Conservation (phyloP, 225 moss, liverwort and hornwort genomes). For the Asterella californica region DNA sequence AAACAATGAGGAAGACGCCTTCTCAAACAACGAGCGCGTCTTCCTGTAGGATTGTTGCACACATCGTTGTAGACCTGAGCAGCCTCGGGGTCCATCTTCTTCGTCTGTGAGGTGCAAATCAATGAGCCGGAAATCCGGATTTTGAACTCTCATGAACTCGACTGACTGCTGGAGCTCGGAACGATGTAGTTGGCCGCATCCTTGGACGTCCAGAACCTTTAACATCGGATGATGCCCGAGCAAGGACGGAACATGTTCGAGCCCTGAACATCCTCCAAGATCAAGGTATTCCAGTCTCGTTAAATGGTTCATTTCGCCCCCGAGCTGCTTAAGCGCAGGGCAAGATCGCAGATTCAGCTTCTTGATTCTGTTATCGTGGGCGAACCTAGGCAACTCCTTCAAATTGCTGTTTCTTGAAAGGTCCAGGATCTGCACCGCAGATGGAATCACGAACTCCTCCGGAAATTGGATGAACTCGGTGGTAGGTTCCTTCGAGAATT, state of each 20-base stretch:
- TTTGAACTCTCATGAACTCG: neutral
- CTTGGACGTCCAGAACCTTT: neutral
- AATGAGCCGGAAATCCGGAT: neutral
- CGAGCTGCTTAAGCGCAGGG: neutral
- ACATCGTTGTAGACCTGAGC: neutral
- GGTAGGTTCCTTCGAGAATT: too few species aligned
- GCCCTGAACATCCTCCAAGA: neutral
- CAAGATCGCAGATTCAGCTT: neutral
- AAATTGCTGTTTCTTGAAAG: neutral
- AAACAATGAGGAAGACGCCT: too few species aligned
- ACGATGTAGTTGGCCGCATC: neutral
- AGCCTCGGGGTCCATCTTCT: too few species aligned
- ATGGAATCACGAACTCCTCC: neutral
- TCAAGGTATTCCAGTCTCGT: neutral
- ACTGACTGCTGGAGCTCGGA: neutral
- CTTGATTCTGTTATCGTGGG: neutral
- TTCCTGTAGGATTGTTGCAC: neutral
- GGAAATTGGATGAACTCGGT: neutral
- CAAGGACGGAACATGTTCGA: neutral
- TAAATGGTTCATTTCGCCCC: neutral
- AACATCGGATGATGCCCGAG: neutral
- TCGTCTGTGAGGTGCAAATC: slow-evolving; percentile 1
- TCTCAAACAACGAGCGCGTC: too few species aligned
- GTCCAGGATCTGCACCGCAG: neutral
- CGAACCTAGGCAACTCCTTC: neutral